Base-by-base conservation (phyloP, 179 eudicot species). In the Corrigiola litoralis region DNA sequence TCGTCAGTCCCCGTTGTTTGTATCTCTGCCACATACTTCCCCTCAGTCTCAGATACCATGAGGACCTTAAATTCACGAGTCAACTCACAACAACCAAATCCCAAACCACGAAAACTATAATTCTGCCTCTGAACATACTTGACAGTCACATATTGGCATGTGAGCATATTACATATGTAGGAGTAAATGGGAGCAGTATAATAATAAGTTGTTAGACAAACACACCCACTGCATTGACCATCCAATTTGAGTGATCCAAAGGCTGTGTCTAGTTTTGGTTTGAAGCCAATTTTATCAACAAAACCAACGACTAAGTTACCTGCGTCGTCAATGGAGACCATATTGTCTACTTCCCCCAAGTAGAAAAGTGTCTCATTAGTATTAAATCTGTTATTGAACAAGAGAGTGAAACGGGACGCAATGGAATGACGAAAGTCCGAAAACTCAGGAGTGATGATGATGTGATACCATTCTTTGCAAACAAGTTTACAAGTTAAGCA, bases 391-490 rank as follows among this genome's bases (percentile, higher is more conserved):
- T 58, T 44, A 13, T 63, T 6, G 2, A 63, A 34, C 47, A 63
- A 8, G 6, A 63, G 27, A 4, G 58, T 14, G 31, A 11, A 6
- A 49, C 18, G 37, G 2, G 48, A 24, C 5, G 34, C 48, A 9
- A 6, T 10, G 21, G 45, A 34, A 34, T n/a, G 4, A 1, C 47
- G 47, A 16, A 50, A 63, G 49, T 21, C 4, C 34, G 47, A 17
- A 34, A 63, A 63, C 9, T 29, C 46, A 23, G 6, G 9, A 50
- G 46, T 50, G 3, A 5, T 50, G 11, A 49, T 63, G 34, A 63
- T 63, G 4, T 63, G 13, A 49, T 63, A 50, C 68, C 68, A 63
- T 23, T 37, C 38, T 37, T 65, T 65, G 5, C 49, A 17, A 16
- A 65, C n/a, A n/a, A n/a, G n/a, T n/a, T n/a, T n/a, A n/a, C n/a